phyloP scores from a whole-genome alignment of 2,329 filamentous ascomycete species.

The Didymella keratinophila region DNA sequence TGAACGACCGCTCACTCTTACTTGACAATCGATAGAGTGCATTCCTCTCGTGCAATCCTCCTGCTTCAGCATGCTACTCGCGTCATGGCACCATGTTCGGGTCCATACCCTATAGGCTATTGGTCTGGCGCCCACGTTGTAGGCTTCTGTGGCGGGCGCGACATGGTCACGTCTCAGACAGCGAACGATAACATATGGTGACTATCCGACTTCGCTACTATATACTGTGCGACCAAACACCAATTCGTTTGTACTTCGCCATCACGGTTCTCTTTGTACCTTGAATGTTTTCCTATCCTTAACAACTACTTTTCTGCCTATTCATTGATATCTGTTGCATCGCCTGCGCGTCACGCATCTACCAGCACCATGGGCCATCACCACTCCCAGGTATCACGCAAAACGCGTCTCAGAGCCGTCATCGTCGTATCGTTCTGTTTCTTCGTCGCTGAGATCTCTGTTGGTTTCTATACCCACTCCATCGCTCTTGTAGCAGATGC shows the following conservation, averaged over 20 bases:
- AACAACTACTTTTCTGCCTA: not conserved
- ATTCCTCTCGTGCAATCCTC: slow-evolving; percentile 7
- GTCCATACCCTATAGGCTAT: not conserved
- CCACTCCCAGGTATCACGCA: slow-evolving; percentile 41
- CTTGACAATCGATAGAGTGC: not conserved
- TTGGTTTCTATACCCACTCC: slow-evolving; percentile 74
- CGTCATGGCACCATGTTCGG: not conserved
- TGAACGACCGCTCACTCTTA: slow-evolving; percentile 4
- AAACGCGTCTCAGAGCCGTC: slow-evolving; percentile 48
- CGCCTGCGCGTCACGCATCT: not conserved
- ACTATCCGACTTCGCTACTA: slow-evolving; percentile 9
- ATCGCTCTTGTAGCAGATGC: slow-evolving; percentile 78
- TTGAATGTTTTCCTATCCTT: slow-evolving; percentile 12
- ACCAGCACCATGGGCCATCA: slow-evolving; percentile 25
- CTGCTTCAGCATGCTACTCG: not conserved
- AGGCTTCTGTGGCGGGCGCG: slow-evolving; percentile 16
- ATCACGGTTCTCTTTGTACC: slow-evolving; percentile 17
- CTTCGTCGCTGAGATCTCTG: slow-evolving; percentile 59
- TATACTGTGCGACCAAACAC: slow-evolving; percentile 14
- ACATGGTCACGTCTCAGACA: slow-evolving; percentile 20
- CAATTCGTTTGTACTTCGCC: slow-evolving; percentile 18
- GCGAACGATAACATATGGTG: slow-evolving; percentile 25
- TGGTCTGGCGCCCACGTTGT: slow-evolving; percentile 8
- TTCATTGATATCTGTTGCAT: not conserved
- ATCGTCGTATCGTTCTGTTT: slow-evolving; percentile 58